Evolutionary conservation across 768 basidiomycete species (phyloP).

Genomic region (Mycena olivaceomarginata): DNA sequence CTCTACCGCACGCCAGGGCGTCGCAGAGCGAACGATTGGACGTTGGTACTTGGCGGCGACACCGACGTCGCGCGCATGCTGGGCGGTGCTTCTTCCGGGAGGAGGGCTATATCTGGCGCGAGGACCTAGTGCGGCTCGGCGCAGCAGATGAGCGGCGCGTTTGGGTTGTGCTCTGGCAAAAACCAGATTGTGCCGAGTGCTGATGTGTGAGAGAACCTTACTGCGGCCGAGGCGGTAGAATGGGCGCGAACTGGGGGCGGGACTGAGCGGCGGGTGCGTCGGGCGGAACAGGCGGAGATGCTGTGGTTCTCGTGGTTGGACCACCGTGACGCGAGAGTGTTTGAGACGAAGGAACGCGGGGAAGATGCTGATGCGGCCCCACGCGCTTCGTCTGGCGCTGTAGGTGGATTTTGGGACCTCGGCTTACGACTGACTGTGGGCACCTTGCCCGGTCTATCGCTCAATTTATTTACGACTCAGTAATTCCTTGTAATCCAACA

Average conservation of each 20-base stretch:
- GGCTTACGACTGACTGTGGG: no score
- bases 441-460: no score
- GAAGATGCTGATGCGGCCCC: constrained; percentile 50
- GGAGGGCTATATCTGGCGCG: constrained; percentile 76
- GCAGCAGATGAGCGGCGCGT: constrained; percentile 50
- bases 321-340: constrained; percentile 59
- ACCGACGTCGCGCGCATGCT: constrained; percentile 77
- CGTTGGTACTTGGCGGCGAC: constrained; percentile 82
- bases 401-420: neutral
- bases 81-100: constrained; percentile 80
- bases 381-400: constrained; percentile 32
- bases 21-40: constrained; percentile 73
- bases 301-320: constrained; percentile 60
- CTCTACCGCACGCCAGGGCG: constrained; percentile 72
- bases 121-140: constrained; percentile 64
- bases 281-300: constrained; percentile 54
- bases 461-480: no score
- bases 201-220: constrained; percentile 59
- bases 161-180: constrained; percentile 58
- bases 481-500: no score
- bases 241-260: constrained; percentile 37
- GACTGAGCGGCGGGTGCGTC: constrained; percentile 49
- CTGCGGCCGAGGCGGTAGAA: constrained; percentile 48
- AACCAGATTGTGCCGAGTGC: constrained; percentile 65
- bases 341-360: constrained; percentile 57